Percentiles rank a stretch among this genome's conserved stretches.
Evolutionary conservation across 176 grass and related monocot genomes (phyloP).

Genomic region (Luzula sylvatica): DNA sequence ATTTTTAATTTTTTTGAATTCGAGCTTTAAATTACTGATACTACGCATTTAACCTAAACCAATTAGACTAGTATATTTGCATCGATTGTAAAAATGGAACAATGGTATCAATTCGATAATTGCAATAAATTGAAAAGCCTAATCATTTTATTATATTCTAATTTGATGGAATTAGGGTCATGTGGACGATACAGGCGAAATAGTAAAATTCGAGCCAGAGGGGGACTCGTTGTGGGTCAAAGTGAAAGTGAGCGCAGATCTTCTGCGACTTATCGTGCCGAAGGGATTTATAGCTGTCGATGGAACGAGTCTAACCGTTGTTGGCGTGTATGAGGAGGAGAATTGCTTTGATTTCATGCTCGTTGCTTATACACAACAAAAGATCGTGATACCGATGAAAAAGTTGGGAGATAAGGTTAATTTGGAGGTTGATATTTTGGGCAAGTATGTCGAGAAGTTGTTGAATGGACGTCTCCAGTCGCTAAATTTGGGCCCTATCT

Average conservation of each 20-base stretch:
- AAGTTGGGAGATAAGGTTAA: conserved; percentile 88
- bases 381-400: conserved; percentile 67
- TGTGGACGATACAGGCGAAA: conserved; percentile 77
- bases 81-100: too few species aligned
- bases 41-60: too few species aligned
- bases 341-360: conserved; percentile 95
- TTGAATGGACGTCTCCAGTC: conserved; percentile 47
- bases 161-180: conserved; percentile 28
- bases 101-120: too few species aligned
- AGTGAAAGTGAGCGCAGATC: conserved; percentile 46
- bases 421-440: conserved; percentile 82
- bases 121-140: too few species aligned
- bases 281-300: conserved; percentile 92
- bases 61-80: too few species aligned
- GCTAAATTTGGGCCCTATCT: background rate
- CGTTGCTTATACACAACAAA: conserved; percentile 82
- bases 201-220: conserved; percentile 53
- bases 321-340: conserved; percentile 50
- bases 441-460: conserved; percentile 84
- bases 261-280: conserved; percentile 67
- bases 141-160: too few species aligned
- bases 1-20: too few species aligned
- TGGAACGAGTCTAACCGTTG: conserved; percentile 73
- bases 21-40: too few species aligned
- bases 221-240: conserved; percentile 85